Conservation (phyloP, 1,284 basidiomycete genomes). For the Ganoderma resinaceum region DNA sequence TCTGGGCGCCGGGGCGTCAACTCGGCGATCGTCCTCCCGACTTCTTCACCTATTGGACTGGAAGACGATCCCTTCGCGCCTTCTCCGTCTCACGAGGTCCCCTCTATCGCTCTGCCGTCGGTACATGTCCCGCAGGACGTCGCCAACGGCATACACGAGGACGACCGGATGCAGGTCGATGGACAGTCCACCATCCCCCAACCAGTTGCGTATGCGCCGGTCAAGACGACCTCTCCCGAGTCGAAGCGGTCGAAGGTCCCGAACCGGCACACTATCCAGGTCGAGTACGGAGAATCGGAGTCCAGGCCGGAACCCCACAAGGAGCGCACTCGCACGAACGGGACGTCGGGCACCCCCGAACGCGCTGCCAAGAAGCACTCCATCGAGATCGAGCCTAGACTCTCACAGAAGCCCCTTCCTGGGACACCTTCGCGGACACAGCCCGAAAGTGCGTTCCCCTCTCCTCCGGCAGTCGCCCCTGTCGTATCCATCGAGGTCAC, state of each 20-base stretch:
- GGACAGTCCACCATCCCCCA: conserved; percentile 24
- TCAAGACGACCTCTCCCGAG: conserved; percentile 43
- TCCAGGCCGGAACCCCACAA: conserved; percentile 37
- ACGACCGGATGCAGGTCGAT: conserved; percentile 25
- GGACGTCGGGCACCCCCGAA: conserved; percentile 22
- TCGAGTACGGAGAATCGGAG: conserved; percentile 76
- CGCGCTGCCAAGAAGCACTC: conserved; percentile 41
- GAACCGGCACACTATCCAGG: conserved; percentile 88
- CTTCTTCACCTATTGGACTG: conserved; percentile 43
- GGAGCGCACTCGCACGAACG: conserved; percentile 34
- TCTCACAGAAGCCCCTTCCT: conserved; percentile 44
- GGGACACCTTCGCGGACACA: conserved; percentile 37
- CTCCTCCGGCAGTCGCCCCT: conserved; percentile 34
- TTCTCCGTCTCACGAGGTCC: conserved; percentile 38
- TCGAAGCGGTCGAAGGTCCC: conserved; percentile 49
- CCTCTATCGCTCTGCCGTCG: conserved; percentile 29
- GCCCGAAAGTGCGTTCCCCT: conserved; percentile 20
- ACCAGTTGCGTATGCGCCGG: conserved; percentile 37
- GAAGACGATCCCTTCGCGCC: conserved; percentile 63
- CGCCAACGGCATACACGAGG: conserved; percentile 19
- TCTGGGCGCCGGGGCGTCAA: conserved; percentile 48
- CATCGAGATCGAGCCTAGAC: conserved; percentile 36
- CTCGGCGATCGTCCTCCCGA: conserved; percentile 53
- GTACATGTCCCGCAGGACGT: conserved; percentile 15
- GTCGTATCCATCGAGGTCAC: conserved; percentile 55